These are phyloP conservation scores for Trichoderma virens DNA, from an alignment of 495 filamentous ascomycete genomes.

Conservation along the genomic window DNA sequence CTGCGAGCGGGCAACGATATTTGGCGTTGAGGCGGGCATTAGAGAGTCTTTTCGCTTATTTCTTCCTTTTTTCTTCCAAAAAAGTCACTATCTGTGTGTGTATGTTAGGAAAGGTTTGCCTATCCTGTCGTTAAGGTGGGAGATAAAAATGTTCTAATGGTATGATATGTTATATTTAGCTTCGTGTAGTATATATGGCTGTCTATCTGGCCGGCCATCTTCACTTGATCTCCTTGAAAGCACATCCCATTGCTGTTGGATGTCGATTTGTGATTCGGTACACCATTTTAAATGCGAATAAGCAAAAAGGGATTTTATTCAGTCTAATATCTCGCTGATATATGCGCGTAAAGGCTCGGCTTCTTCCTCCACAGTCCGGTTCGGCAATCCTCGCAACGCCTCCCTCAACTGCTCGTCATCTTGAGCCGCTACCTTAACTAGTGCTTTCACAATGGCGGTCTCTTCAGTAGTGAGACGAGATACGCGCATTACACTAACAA, in stretches of 20 bases:
- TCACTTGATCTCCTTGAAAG: not conserved
- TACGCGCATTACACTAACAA: slow-evolving; percentile 47
- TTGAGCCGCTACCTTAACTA: slow-evolving; percentile 31
- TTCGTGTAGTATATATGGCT: not conserved
- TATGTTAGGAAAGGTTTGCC: not conserved
- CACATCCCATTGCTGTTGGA: too few species aligned
- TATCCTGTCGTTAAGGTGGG: not conserved
- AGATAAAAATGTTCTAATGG: not conserved
- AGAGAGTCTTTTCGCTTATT: slow-evolving; percentile 6
- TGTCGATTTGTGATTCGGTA: not conserved
- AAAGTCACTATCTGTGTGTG: not conserved
- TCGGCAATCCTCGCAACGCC: slow-evolving; percentile 33
- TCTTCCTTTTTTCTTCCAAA: not conserved
- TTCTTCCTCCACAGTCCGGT: slow-evolving; percentile 37
- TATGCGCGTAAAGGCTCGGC: slow-evolving; percentile 31
- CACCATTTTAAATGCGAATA: not conserved
- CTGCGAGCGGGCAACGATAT: not conserved
- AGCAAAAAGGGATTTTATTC: not conserved
- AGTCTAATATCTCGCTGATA: slow-evolving; percentile 23
- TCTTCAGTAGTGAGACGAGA: slow-evolving; percentile 32
- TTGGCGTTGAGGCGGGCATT: not conserved
- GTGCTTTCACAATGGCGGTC: slow-evolving; percentile 28
- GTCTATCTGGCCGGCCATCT: not conserved
- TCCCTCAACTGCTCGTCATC: slow-evolving; percentile 33
- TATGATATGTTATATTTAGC: not conserved